Conservation (phyloP, 1,139 yeast genomes). For the Candida tetrigidarum region DNA sequence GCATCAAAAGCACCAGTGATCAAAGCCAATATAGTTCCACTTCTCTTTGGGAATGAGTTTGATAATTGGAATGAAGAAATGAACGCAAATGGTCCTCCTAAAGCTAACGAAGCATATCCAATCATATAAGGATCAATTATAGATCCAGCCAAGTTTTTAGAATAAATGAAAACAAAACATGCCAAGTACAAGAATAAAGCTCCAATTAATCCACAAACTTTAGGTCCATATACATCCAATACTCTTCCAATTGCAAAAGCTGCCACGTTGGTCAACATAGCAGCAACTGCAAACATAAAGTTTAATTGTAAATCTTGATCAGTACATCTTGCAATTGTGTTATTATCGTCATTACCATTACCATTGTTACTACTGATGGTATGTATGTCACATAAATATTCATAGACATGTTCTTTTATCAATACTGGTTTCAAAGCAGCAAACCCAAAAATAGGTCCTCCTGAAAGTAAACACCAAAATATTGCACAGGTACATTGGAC, state of each 20-base stretch:
- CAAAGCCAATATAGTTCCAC: constrained; percentile 47
- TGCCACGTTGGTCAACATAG: constrained; percentile 47
- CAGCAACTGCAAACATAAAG: constrained; percentile 51
- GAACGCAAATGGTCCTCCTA: constrained; percentile 52
- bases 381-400: constrained; percentile 32
- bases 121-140: constrained; percentile 42
- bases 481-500: constrained; percentile 42
- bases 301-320: constrained; percentile 49
- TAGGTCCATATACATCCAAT: constrained; percentile 47
- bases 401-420: constrained; percentile 44
- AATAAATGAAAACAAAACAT: constrained; percentile 41
- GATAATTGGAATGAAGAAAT: constrained; percentile 51
- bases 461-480: constrained; percentile 47
- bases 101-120: constrained; percentile 46
- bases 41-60: constrained; percentile 44
- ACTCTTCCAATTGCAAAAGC: constrained; percentile 46
- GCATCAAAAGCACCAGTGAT: constrained; percentile 54
- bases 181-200: constrained; percentile 42
- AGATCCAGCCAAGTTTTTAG: constrained; percentile 21
- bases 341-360: constrained; percentile 12
- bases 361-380: constrained; percentile 10
- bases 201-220: constrained; percentile 47
- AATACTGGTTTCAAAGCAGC: constrained; percentile 52
- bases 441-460: constrained; percentile 53
- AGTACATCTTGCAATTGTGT: constrained; percentile 35